These are phyloP conservation scores for Lipomyces kockii DNA, from an alignment of 805 yeast species.

Conservation along the genomic window DNA sequence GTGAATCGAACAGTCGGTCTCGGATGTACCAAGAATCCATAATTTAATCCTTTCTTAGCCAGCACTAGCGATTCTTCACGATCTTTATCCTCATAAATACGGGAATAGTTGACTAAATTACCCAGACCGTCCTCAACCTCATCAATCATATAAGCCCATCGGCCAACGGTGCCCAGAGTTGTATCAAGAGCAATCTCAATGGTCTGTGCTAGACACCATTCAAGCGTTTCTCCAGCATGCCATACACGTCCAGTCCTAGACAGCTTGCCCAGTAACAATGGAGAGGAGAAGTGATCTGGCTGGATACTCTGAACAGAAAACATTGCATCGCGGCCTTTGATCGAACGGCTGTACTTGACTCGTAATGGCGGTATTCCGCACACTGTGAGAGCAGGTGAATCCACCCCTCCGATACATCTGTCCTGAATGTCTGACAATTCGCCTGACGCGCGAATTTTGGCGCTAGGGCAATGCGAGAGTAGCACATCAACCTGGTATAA, in stretches of 20 bases:
- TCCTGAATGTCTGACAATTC: conserved; percentile 43
- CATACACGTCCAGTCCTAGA: conserved; percentile 31
- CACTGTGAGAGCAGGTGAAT: conserved; percentile 58
- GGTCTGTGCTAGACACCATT: conserved; percentile 46
- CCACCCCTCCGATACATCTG: conserved; percentile 67
- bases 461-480: conserved; percentile 79
- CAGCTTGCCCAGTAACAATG: conserved; percentile 37
- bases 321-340: conserved; percentile 41
- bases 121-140: conserved; percentile 71
- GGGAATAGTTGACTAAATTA: conserved; percentile 50
- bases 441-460: conserved; percentile 51
- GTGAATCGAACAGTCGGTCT: conserved; percentile 57
- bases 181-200: conserved; percentile 54
- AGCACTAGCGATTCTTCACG: conserved; percentile 43
- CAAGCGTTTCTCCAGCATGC: conserved; percentile 36
- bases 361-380: conserved; percentile 81
- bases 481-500: conserved; percentile 64
- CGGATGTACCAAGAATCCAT: conserved; percentile 58
- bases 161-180: conserved; percentile 54
- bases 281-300: conserved; percentile 37
- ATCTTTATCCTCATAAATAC: conserved; percentile 32
- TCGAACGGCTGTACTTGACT: conserved; percentile 52
- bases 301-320: conserved; percentile 36
- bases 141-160: conserved; percentile 60
- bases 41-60: conserved; percentile 48